A percentile compares a stretch with the other conserved stretches of the same genome.
phyloP scores from a whole-genome alignment of 1,139 yeast genomes.

The Wickerhamiella pararugosa region DNA sequence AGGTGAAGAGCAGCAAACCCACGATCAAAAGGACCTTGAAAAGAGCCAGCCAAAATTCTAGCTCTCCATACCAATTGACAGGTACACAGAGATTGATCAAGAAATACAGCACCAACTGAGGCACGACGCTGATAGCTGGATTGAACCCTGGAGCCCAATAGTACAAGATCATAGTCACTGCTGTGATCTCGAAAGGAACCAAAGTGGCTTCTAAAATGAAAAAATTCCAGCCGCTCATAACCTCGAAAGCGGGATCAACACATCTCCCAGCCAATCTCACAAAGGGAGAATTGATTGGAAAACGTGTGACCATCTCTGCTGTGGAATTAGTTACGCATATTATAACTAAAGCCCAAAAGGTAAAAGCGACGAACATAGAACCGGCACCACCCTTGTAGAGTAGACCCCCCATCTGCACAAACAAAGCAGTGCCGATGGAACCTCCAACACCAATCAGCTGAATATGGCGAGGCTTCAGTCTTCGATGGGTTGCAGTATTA shows the following conservation, averaged over 20 bases:
- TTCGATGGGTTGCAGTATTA: conserved; percentile 9
- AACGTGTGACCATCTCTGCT: conserved; percentile 72
- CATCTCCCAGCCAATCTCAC: conserved; percentile 40
- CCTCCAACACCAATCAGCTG: conserved; percentile 76
- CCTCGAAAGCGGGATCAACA: conserved; percentile 56
- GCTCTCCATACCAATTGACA: conserved; percentile 60
- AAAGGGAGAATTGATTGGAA: conserved; percentile 60
- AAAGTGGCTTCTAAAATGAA: conserved; percentile 63
- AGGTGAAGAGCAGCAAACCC: conserved; percentile 59
- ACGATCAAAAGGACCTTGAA: conserved; percentile 57
- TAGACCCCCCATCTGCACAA: conserved; percentile 66
- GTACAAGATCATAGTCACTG: conserved; percentile 62
- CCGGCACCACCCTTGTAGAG: conserved; percentile 65
- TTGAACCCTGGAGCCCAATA: conserved; percentile 60
- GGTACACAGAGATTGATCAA: conserved; percentile 49
- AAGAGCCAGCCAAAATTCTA: conserved; percentile 67
- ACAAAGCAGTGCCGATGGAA: conserved; percentile 66
- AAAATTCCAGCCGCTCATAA: conserved; percentile 69
- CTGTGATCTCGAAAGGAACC: conserved; percentile 70
- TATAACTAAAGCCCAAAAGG: conserved; percentile 45
- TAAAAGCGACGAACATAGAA: conserved; percentile 51
- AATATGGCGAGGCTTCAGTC: conserved; percentile 28
- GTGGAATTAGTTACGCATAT: conserved; percentile 54
- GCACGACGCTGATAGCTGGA: conserved; percentile 27
- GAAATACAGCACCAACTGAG: conserved; percentile 49